phyloP scores from a whole-genome alignment of 139 green algal genomes.

The Volvox reticuliferus region DNA sequence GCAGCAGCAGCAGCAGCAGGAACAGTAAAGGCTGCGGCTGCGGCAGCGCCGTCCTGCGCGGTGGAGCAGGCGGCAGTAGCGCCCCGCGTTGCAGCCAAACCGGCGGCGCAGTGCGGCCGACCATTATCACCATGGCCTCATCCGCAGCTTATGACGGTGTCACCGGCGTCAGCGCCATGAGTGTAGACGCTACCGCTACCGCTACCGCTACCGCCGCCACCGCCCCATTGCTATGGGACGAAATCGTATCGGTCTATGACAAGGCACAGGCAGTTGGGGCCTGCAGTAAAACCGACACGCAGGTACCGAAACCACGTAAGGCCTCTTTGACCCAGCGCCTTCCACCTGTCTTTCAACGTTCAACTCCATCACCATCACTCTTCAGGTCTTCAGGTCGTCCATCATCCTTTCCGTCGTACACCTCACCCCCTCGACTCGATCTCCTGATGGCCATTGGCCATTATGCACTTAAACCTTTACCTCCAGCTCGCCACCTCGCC shows the following conservation, averaged over 20 bases:
- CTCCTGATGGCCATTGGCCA: too few relatives aligned
- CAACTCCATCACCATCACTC: too few relatives aligned
- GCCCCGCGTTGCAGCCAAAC: not conserved
- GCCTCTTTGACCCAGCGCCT: too few relatives aligned
- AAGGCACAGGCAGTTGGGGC: not conserved
- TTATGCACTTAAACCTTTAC: too few relatives aligned
- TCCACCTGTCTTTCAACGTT: too few relatives aligned
- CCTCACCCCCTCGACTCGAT: too few relatives aligned
- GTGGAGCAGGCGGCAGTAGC: not conserved
- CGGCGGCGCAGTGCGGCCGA: not conserved
- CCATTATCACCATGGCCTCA: not conserved
- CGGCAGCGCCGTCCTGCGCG: not conserved
- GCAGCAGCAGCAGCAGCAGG: not conserved
- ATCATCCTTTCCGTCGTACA: too few relatives aligned
- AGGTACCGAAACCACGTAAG: not conserved
- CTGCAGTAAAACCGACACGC: constrained; percentile 43
- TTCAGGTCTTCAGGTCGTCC: too few relatives aligned
- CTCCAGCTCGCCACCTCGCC: too few relatives aligned
- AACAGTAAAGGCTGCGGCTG: not conserved
- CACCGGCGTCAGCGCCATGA: too few relatives aligned
- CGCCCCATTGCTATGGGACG: constrained; percentile 4
- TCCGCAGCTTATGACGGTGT: too few relatives aligned
- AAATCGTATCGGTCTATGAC: constrained; percentile 26
- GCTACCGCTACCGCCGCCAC: not conserved
- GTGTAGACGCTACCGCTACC: not conserved